These are phyloP conservation scores for Sphagnum magellanicum DNA, from an alignment of 228 moss, liverwort and hornwort genomes.

Conservation along the genomic window DNA sequence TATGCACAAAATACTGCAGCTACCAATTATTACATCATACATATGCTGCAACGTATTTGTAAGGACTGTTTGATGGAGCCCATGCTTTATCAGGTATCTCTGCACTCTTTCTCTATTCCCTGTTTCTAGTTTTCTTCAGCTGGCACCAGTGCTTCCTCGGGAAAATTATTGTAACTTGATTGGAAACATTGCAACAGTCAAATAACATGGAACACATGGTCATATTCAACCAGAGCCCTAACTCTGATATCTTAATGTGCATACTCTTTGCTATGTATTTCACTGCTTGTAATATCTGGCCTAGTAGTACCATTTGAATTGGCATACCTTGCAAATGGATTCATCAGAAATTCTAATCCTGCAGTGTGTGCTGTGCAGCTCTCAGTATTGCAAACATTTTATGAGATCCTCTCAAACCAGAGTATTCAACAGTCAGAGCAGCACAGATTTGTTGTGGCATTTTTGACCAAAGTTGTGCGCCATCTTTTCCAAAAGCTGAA, in stretches of 20 bases:
- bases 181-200: too few species aligned
- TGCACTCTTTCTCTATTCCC: neutral
- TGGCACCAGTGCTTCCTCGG: neutral
- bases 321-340: too few species aligned
- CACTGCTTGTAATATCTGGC: too few species aligned
- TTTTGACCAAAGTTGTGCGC: constrained; percentile 70
- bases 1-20: constrained; percentile 57
- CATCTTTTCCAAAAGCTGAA: constrained; percentile 74
- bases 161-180: too few species aligned
- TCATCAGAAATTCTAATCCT: too few species aligned
- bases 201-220: too few species aligned
- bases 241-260: neutral
- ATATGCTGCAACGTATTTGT: constrained; percentile 88
- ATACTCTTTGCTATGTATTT: too few species aligned
- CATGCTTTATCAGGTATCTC: constrained; percentile 80
- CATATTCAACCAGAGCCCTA: neutral
- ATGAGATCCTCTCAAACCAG: constrained; percentile 65
- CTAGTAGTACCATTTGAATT: too few species aligned
- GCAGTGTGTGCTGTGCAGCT: constrained; percentile 32
- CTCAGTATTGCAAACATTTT: constrained; percentile 77
- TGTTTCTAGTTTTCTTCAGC: neutral
- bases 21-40: constrained; percentile 77
- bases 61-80: constrained; percentile 82
- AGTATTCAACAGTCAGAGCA: constrained; percentile 53
- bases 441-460: constrained; percentile 57